phyloP scores from a whole-genome alignment of 1,284 basidiomycete genomes.

The Apiotrichum gracile region DNA sequence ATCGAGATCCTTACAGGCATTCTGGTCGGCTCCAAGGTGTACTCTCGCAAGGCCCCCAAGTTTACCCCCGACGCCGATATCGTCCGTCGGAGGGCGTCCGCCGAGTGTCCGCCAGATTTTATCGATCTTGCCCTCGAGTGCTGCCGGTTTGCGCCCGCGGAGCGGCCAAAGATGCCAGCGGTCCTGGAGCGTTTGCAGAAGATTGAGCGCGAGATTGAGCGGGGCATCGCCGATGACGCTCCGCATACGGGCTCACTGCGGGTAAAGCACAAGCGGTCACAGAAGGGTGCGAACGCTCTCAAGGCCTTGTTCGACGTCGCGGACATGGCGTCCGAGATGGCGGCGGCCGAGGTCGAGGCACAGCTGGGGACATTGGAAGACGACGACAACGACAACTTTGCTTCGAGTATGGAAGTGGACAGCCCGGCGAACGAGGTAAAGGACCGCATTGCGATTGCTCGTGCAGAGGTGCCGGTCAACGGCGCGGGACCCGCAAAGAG shows the following conservation, averaged over 20 bases:
- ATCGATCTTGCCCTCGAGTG: constrained; percentile 75
- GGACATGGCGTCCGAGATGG: neutral
- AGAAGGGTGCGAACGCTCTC: no score
- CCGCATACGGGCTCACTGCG: constrained; percentile 76
- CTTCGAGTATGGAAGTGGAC: no score
- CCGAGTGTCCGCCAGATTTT: constrained; percentile 73
- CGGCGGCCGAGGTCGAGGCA: neutral
- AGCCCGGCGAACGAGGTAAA: constrained; percentile 18
- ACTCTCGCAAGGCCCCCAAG: constrained; percentile 68
- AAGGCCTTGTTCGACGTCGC: constrained; percentile 43
- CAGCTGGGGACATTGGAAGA: neutral
- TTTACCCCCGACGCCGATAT: constrained; percentile 63
- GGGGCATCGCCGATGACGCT: constrained; percentile 56
- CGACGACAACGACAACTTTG: constrained; percentile 1
- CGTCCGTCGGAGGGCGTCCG: constrained; percentile 53
- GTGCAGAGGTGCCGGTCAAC: constrained; percentile 66
- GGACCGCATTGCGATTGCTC: constrained; percentile 6
- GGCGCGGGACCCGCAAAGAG: constrained; percentile 34
- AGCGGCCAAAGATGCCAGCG: constrained; percentile 68
- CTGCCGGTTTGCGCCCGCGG: constrained; percentile 59
- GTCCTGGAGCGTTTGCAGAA: constrained; percentile 67
- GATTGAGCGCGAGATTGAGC: constrained; percentile 78
- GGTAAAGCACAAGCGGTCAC: constrained; percentile 5
- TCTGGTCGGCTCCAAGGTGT: constrained; percentile 68
- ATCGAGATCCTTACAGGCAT: constrained; percentile 83